phyloP scores from a whole-genome alignment of 352 stramenopile genomes.

The Pythium scleroteichum region DNA sequence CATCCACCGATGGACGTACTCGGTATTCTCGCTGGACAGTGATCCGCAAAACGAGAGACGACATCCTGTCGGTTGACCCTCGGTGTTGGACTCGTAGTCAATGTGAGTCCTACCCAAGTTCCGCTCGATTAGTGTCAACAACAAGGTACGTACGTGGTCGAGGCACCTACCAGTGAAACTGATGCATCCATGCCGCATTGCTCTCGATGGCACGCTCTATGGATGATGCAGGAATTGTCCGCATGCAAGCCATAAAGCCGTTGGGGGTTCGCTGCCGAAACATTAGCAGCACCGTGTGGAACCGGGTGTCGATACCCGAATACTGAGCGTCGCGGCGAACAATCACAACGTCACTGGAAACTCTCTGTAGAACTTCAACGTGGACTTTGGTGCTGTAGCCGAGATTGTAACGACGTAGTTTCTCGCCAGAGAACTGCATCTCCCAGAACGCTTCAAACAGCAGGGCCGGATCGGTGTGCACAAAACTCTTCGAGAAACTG shows the following conservation, averaged over 20 bases:
- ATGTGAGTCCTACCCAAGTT: slow-evolving; percentile 16
- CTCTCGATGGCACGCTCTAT: slow-evolving; percentile 10
- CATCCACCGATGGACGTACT: slow-evolving; percentile 11
- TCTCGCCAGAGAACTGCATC: slow-evolving; percentile 21
- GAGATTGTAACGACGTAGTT: slow-evolving; percentile 10
- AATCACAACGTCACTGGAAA: slow-evolving; percentile 15
- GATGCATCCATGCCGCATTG: slow-evolving; percentile 15
- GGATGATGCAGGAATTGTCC: slow-evolving; percentile 3
- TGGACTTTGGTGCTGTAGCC: slow-evolving; percentile 16
- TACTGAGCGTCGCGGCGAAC: slow-evolving; percentile 14
- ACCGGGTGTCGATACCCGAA: slow-evolving; percentile 6
- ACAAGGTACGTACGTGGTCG: not conserved
- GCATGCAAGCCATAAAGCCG: slow-evolving; percentile 15
- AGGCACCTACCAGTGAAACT: slow-evolving; percentile 17
- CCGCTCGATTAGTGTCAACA: too few relatives aligned
- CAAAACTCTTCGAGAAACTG: slow-evolving; percentile 20
- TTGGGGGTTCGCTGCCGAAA: slow-evolving; percentile 10
- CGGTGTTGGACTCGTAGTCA: slow-evolving; percentile 3
- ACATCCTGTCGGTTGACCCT: slow-evolving; percentile 7
- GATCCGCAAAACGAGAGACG: slow-evolving; percentile 14
- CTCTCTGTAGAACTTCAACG: slow-evolving; percentile 8
- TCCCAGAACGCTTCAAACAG: slow-evolving; percentile 20
- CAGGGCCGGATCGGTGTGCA: slow-evolving; percentile 4
- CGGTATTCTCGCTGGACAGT: slow-evolving; percentile 6
- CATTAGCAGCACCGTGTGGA: slow-evolving; percentile 19